Conservation (phyloP, 2,329 filamentous ascomycete species). For the Aspergillus sp. region DNA sequence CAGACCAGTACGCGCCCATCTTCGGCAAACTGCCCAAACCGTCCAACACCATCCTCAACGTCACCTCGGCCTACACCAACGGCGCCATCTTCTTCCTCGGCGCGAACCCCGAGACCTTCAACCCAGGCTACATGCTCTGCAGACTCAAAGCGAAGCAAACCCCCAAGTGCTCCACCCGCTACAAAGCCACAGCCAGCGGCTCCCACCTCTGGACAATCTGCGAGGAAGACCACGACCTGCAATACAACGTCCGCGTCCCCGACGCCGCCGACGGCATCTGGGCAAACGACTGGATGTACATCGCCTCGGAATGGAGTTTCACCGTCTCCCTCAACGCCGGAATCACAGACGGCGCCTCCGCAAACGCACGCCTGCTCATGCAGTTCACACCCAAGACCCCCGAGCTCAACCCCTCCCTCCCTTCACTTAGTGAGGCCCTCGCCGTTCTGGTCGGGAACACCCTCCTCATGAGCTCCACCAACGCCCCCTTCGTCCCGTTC, state of each 20-base stretch:
- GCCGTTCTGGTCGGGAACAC: conserved; percentile 69
- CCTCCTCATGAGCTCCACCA: conserved; percentile 59
- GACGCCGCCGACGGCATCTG: conserved; percentile 34
- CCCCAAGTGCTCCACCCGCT: conserved; percentile 65
- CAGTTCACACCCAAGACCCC: conserved; percentile 49
- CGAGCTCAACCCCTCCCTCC: conserved; percentile 53
- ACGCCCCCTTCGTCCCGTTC: conserved; percentile 60
- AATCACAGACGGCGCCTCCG: conserved; percentile 55
- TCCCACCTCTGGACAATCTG: conserved; percentile 63
- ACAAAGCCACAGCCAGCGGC: conserved; percentile 54
- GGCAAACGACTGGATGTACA: conserved; percentile 54
- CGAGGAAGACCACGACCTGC: conserved; percentile 57
- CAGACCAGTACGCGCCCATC: conserved; percentile 51
- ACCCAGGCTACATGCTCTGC: conserved; percentile 64
- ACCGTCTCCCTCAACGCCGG: conserved; percentile 60
- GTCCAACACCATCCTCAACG: conserved; percentile 68
- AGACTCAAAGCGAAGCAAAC: conserved; percentile 64
- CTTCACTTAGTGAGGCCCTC: conserved; percentile 71
- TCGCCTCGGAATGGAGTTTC: conserved; percentile 56
- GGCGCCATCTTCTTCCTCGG: conserved; percentile 67
- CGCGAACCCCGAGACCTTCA: conserved; percentile 39
- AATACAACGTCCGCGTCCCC: conserved; percentile 52
- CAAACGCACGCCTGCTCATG: conserved; percentile 59
- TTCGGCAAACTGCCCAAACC: conserved; percentile 57
- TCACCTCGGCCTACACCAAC: conserved; percentile 41